Conservation (phyloP, 306 rosid genomes). For the Prunus armeniaca region DNA sequence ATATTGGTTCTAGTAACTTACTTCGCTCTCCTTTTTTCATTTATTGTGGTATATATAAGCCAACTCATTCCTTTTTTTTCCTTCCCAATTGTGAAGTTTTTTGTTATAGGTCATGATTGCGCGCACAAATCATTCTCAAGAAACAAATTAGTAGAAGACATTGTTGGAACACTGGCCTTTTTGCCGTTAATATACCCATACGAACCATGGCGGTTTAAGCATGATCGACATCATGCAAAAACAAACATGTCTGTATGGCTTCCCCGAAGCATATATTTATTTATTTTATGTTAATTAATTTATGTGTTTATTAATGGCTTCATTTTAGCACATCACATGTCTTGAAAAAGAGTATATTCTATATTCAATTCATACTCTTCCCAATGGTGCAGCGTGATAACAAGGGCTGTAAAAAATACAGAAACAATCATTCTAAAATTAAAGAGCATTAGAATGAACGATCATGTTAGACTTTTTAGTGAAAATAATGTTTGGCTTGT, state of each 20-base stretch:
- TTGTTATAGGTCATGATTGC: conserved; percentile 98
- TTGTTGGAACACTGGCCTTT: conserved; percentile 93
- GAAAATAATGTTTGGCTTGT: neutral
- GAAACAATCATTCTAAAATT: neutral
- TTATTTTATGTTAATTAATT: neutral
- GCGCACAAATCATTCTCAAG: conserved; percentile 94
- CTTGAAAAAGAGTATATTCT: neutral
- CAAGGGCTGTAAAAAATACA: neutral
- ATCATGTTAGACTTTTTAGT: neutral
- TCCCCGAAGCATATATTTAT: neutral
- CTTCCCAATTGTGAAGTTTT: conserved; percentile 49
- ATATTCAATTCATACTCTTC: neutral
- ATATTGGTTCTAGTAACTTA: conserved; percentile 3
- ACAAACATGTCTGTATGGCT: conserved; percentile 77
- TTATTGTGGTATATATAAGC: conserved; percentile 1
- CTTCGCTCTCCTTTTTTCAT: neutral
- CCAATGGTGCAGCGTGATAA: neutral
- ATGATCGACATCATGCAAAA: conserved; percentile 95
- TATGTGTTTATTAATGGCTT: neutral
- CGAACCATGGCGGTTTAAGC: conserved; percentile 98
- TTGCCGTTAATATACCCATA: conserved; percentile 91
- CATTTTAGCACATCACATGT: neutral
- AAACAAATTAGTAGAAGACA: conserved; percentile 92
- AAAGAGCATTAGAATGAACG: neutral
- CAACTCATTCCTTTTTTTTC: conserved; percentile 25